Evolutionary conservation across 257 asterid genomes (phyloP).

Genomic region (Solanum sejunctum): DNA sequence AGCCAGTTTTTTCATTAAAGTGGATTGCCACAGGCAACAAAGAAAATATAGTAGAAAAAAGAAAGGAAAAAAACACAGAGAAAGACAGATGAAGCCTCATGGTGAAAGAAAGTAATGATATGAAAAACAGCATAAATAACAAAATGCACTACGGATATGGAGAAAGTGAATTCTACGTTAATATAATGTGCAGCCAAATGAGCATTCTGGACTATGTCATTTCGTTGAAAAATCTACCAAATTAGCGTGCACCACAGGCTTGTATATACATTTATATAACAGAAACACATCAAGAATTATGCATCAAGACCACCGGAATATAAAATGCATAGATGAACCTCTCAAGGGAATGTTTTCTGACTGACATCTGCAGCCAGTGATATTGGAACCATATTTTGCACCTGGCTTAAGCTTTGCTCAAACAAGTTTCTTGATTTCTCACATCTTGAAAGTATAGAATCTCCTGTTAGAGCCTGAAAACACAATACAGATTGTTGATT

Average conservation of each 20-base stretch:
- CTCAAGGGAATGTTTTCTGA: background rate
- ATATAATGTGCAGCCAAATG: background rate
- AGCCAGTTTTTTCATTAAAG: background rate
- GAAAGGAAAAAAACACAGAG: background rate
- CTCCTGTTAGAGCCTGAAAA: constrained; percentile 81
- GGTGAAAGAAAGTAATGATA: background rate
- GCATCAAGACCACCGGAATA: background rate
- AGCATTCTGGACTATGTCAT: background rate
- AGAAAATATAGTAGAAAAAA: background rate
- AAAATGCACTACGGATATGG: background rate
- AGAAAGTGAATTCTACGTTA: background rate
- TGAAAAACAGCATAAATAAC: background rate
- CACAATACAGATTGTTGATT: background rate
- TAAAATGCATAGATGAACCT: background rate
- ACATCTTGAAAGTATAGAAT: constrained; percentile 58
- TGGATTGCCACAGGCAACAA: background rate
- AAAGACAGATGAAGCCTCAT: background rate
- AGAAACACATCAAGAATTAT: background rate
- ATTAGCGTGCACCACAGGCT: background rate
- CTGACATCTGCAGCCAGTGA: constrained; percentile 62
- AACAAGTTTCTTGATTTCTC: constrained; percentile 40
- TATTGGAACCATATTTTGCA: constrained; percentile 68
- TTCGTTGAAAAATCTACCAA: background rate
- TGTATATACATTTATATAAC: background rate
- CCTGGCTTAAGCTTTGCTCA: constrained; percentile 57